Evolutionary conservation across 75 land plant species (phyloP), one percentile per base, ranked within the genome.

Genomic region (Pinus taeda): DNA sequence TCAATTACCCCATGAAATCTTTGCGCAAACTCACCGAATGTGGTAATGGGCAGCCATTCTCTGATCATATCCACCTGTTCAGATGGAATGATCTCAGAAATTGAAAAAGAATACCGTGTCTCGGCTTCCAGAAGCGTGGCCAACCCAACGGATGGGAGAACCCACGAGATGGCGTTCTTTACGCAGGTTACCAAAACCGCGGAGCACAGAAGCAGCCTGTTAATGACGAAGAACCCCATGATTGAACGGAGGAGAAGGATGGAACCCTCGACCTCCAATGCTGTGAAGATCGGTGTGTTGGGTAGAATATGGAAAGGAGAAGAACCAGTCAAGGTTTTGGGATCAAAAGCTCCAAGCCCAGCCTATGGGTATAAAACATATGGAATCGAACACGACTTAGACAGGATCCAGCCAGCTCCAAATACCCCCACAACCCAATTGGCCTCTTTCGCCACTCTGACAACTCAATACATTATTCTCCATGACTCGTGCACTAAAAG

Each of bases 141-240:
- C 74, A 88, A 78, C 58, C 87, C 87, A 53, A 86, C 60, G 21
- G 37, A 39, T 17, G 64, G 57, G 36, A 89, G 78, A 17, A 83
- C 56, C 60, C 59, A 74, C n/a, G 20, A 26, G 7, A 74, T 9
- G 37, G 78, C 45, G 12, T 60, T 59, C 18, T 84, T 53, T 45
- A 87, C 3, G 76, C 78, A 57, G 3, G 63, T 84, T 42, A 89
- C 73, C 37, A 89, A 5, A 62, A 79, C 77, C 29, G 83, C 75
- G 18, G 72, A 49, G 79, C 84, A 75, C 36, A 89, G 49, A 4
- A 89, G 33, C 12, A 89, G 80, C 67, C 75, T 79, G 2, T 88
- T 85, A 61, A 79, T 60, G 75, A 80, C 89, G 33, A 87, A 84
- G 39, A 84, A 88, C 9, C 85, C 87, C 89, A 88, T 87, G 11